These are phyloP conservation scores for Mycogone perniciosa DNA, from an alignment of 2,329 filamentous ascomycete species.

Conservation along the genomic window DNA sequence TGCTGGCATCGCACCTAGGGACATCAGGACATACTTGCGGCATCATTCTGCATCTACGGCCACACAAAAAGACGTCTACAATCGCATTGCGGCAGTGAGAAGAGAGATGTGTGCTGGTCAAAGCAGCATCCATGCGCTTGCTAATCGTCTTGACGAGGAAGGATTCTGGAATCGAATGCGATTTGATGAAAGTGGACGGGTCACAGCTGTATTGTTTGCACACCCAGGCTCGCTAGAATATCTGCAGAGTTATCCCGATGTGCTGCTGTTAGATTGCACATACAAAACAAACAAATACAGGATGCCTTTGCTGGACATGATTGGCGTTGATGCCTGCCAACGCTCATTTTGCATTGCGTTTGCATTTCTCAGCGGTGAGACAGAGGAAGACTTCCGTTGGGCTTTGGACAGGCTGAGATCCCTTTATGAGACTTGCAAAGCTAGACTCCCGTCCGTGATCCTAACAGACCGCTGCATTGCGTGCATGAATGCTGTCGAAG, in stretches of 20 bases:
- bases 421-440: constrained; percentile 12
- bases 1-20: no score
- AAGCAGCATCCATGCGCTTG: constrained; percentile 16
- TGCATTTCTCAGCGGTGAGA: constrained; percentile 16
- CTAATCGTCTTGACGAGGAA: constrained; percentile 16
- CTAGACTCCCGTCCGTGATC: constrained; percentile 12
- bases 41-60: no score
- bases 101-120: constrained; percentile 12
- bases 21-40: no score
- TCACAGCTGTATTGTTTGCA: constrained; percentile 19
- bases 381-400: constrained; percentile 17
- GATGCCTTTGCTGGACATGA: constrained; percentile 20
- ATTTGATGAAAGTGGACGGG: constrained; percentile 11
- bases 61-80: constrained; percentile 20
- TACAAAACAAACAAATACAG: constrained; percentile 22
- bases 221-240: constrained; percentile 18
- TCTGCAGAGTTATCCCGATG: constrained; percentile 16
- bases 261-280: constrained; percentile 18
- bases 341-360: constrained; percentile 20
- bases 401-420: constrained; percentile 15
- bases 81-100: constrained; percentile 15
- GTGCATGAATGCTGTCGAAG: constrained; percentile 13
- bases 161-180: constrained; percentile 18
- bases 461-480: constrained; percentile 17
- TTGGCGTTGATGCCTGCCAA: constrained; percentile 17